Evolutionary conservation across 1,139 yeast genomes (phyloP), one percentile per base, ranked within the genome.

Genomic region (Pichia norvegensis): DNA sequence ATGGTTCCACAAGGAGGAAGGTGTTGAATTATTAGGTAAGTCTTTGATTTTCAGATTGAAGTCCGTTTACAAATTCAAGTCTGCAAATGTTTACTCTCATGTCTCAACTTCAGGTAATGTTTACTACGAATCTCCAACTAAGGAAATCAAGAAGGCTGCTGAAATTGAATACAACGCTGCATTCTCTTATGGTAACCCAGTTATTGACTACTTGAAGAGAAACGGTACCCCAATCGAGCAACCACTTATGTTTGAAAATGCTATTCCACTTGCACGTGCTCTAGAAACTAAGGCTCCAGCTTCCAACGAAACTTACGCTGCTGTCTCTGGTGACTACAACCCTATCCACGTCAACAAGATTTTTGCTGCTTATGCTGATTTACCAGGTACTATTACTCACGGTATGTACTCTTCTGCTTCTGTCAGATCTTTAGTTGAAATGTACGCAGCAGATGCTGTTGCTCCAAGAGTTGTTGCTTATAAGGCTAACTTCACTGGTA

Each of bases 351-450:
- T 92, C 54, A 85, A 95, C 36, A 83, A 95, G 66, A 94, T 88
- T 43, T 92, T 92, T 68, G 92, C 98, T 50, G 76, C 81, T 53
- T 92, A 92, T 64, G 97, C 96, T 46, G 81, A 81, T 61, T 76
- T 92, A 62, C 96, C 96, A 52, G 98, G 98, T 57, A 92, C 97
- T 38, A 92, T 92, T 61, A 92, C 98, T 35, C 98, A 94, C 63
- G 99, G 99, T 64, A 92, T 92, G 98, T 94, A 80, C 76, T 86
- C 97, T 20, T 85, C 95, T 62, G 98, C 97, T 54, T 79, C 95
- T 52, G 92, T 90, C 55, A 83, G 98, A 73, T 79, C 94, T 19
- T 77, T 88, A 64, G 97, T 92, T 57, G 99, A 92, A 72, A 86
- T 87, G 66, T 90, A 96, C 90, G 98, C 98, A 56, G 98, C 99